Evolutionary conservation across 257 asterid species (phyloP).

Genomic region (Dorcoceras hygrometricum): DNA sequence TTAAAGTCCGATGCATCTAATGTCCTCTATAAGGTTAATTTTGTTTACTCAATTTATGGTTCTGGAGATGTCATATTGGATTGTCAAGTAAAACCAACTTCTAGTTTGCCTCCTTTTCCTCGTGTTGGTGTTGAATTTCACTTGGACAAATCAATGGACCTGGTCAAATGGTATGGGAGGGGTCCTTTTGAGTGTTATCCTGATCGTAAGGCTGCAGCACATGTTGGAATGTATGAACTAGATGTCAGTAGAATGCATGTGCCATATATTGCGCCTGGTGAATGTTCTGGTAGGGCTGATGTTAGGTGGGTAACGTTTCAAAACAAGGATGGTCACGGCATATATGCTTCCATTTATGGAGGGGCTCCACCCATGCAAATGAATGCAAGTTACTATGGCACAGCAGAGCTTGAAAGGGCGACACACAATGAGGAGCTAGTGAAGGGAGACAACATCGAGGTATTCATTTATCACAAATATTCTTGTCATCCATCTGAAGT

Average conservation of each 20-base stretch:
- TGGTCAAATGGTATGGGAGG: slow-evolving; percentile 78
- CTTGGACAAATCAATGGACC: slow-evolving; percentile 67
- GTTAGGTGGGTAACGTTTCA: slow-evolving; percentile 89
- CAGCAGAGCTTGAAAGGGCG: slow-evolving; percentile 92
- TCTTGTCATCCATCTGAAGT: background rate
- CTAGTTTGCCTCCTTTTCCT: slow-evolving; percentile 88
- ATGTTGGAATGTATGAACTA: slow-evolving; percentile 63
- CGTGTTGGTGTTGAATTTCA: slow-evolving; percentile 87
- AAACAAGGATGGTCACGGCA: slow-evolving; percentile 64
- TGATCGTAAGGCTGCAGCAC: slow-evolving; percentile 94
- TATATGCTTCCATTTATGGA: slow-evolving; percentile 68
- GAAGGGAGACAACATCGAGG: slow-evolving; percentile 80
- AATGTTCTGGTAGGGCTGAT: slow-evolving; percentile 82
- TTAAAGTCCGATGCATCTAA: slow-evolving; percentile 33
- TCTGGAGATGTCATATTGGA: slow-evolving; percentile 83
- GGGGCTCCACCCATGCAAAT: slow-evolving; percentile 87
- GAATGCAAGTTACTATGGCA: slow-evolving; percentile 82
- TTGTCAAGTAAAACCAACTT: slow-evolving; percentile 62
- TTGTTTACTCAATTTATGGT: slow-evolving; percentile 58
- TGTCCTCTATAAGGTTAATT: slow-evolving; percentile 45
- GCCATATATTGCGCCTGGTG: slow-evolving; percentile 83
- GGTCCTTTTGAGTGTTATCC: slow-evolving; percentile 98
- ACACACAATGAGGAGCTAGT: slow-evolving; percentile 66
- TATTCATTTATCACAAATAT: slow-evolving; percentile 23
- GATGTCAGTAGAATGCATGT: slow-evolving; percentile 78